Conservation (phyloP, 345 rosid species). For the Brassica carinata region DNA sequence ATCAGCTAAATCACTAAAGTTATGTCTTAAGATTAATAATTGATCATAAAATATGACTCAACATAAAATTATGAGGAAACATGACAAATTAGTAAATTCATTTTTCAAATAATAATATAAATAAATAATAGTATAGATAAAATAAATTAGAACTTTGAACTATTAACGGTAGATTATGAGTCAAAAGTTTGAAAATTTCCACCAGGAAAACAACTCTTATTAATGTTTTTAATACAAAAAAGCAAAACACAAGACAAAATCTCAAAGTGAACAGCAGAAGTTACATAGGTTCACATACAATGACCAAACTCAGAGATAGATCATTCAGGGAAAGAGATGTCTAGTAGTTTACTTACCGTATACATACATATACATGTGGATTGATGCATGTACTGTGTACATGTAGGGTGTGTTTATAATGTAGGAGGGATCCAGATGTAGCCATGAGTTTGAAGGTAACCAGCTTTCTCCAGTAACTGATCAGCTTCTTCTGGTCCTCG, state of each 20-base stretch:
- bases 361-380: background rate
- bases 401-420: conserved; percentile 40
- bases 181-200: no score
- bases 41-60: no score
- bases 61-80: no score
- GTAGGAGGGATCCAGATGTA: conserved; percentile 98
- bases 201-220: no score
- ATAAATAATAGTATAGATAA: no score
- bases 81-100: no score
- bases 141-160: no score
- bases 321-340: background rate
- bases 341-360: background rate
- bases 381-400: no score
- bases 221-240: background rate
- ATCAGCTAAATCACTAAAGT: no score
- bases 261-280: conserved; percentile 16
- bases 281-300: conserved; percentile 14
- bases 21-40: no score
- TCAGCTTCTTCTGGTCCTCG: conserved; percentile 93
- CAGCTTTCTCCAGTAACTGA: conserved; percentile 66
- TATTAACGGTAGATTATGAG: no score
- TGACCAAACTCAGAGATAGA: conserved; percentile 10
- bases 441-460: conserved; percentile 92
- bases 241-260: conserved; percentile 1
- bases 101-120: no score